Conservation (phyloP, 2,329 filamentous ascomycete genomes). For the Venturia asperata region DNA sequence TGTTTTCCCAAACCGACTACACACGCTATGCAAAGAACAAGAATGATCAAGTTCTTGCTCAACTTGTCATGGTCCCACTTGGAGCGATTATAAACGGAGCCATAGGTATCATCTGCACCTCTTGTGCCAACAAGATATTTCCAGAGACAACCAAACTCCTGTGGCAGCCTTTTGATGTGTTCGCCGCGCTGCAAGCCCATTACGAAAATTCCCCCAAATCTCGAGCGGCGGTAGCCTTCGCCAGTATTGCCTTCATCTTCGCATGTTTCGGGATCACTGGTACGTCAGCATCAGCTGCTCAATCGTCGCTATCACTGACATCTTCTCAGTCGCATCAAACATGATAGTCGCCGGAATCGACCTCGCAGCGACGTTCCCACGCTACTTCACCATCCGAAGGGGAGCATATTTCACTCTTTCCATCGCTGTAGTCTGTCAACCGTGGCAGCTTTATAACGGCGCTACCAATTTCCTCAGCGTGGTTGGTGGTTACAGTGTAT, state of each 20-base stretch:
- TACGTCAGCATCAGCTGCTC: conserved; percentile 26
- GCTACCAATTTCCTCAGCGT: conserved; percentile 44
- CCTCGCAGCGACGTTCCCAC: conserved; percentile 45
- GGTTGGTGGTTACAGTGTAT: conserved; percentile 40
- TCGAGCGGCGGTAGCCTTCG: conserved; percentile 43
- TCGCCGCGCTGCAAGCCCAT: conserved; percentile 24
- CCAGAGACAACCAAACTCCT: conserved; percentile 23
- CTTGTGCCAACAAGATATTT: too few relatives aligned
- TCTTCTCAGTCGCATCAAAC: conserved; percentile 36
- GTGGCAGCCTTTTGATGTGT: conserved; percentile 28
- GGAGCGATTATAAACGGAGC: too few relatives aligned
- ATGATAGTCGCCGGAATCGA: conserved; percentile 44
- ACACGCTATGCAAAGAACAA: too few relatives aligned
- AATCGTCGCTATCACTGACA: conserved; percentile 33
- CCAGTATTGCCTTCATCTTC: conserved; percentile 38
- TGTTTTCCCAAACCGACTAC: too few relatives aligned
- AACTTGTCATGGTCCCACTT: too few relatives aligned
- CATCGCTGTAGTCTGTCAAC: conserved; percentile 41
- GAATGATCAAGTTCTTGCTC: too few relatives aligned
- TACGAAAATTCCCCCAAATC: conserved; percentile 28
- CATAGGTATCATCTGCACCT: too few relatives aligned
- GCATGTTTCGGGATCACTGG: conserved; percentile 35
- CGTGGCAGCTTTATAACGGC: conserved; percentile 46
- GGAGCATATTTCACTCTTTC: conserved; percentile 37
- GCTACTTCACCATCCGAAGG: conserved; percentile 50